Base-by-base conservation (phyloP, 2,329 filamentous ascomycete species). In the Epichloe coenophiala region DNA sequence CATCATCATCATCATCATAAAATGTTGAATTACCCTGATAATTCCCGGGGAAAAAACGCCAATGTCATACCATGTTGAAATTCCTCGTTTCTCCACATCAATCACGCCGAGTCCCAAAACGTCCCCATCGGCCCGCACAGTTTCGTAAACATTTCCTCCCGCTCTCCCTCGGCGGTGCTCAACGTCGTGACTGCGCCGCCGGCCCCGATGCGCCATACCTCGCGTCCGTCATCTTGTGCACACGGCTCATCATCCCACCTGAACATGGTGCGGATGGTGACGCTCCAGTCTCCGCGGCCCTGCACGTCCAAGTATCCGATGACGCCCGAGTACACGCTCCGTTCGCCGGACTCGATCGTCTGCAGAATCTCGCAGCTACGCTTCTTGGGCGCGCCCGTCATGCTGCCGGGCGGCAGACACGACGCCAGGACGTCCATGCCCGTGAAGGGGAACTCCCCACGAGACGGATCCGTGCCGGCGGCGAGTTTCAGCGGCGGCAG, bases 351-450 rank as follows among this genome's bases (percentile, higher is more conserved):
- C 66, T 95, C 90, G 41, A 95, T 75, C 3, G 73, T 68, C 53
- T 76, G 74, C 19, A 97, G 71, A 45, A 96, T 77, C 70, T 95
- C 84, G 64, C 91, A 96, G 56, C 86, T 91, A 45, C 91, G 78
- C 68, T 91, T 90, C 72, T 97, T 97, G 0, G 91, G 93, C 1
- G 91, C 91, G 6, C 93, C 93, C 2, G 91, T 97, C 93, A 97
- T 97, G 60, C 86, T 91, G 0, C 93, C 91, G 0, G 93, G 89
- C 0, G 93, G 91, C 1, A 97, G 74, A 46, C 83, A 86, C 6
- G 81, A 76, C 0, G 84, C 79, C 0, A 97, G 77, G 3, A 91
- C 84, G 53, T 91, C 84, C 37, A 93, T 71, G 1, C 86, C 87
- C 0, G 80, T 80, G 52, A 76, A 71, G 6, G 47, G 45, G n/a